Conservation (phyloP, 768 basidiomycete genomes). For the Roridomyces roridus region DNA sequence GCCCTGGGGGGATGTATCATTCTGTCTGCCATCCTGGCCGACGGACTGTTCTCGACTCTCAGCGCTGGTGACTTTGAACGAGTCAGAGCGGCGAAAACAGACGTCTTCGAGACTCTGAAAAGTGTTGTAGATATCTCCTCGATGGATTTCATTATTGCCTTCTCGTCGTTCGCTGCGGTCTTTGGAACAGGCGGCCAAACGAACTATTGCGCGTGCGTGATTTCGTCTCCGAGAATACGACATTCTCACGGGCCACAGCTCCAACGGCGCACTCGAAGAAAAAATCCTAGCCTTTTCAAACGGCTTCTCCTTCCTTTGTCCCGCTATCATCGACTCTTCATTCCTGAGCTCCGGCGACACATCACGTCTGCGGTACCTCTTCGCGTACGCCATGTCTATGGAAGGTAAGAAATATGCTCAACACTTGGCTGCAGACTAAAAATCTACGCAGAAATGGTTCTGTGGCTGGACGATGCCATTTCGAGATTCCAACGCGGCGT, state of each 20-base stretch:
- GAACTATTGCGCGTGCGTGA: constrained; percentile 44
- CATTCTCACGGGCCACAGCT: constrained; percentile 36
- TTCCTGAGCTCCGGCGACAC: background rate
- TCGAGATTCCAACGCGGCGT: background rate
- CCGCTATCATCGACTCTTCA: constrained; percentile 34
- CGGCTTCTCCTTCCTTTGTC: constrained; percentile 39
- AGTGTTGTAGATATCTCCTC: constrained; percentile 27
- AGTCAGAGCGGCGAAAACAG: constrained; percentile 35
- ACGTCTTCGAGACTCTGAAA: constrained; percentile 35
- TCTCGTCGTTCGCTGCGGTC: constrained; percentile 39
- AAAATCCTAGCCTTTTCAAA: constrained; percentile 28
- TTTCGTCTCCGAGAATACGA: background rate
- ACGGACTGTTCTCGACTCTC: constrained; percentile 37
- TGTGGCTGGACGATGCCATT: constrained; percentile 42
- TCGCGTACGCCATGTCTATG: constrained; percentile 14
- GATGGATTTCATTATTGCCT: constrained; percentile 43
- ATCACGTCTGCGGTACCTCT: constrained; percentile 2
- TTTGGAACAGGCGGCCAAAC: constrained; percentile 41
- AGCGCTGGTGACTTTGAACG: constrained; percentile 32
- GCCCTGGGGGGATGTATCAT: constrained; percentile 41
- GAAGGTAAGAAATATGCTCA: constrained; percentile 11
- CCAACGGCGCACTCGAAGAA: constrained; percentile 39
- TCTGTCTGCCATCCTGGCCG: constrained; percentile 37
- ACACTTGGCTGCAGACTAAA: background rate
- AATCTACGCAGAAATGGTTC: constrained; percentile 32